phyloP scores from a whole-genome alignment of 176 grass and related monocot genomes.

The Oryza australiensis region DNA sequence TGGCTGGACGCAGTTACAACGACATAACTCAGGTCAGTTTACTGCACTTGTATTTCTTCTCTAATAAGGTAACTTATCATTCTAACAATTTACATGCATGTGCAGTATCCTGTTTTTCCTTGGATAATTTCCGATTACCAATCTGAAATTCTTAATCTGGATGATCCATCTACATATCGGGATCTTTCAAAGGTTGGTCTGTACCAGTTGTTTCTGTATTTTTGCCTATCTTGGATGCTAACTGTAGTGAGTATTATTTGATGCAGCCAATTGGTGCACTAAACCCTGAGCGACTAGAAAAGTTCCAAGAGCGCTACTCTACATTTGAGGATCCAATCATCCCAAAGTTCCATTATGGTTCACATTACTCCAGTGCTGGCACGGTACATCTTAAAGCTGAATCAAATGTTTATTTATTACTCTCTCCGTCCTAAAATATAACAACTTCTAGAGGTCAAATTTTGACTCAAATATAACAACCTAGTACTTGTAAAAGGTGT shows the following conservation, averaged over 20 bases:
- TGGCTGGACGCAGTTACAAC: constrained; percentile 97
- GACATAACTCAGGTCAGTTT: constrained; percentile 82
- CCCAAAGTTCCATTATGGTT: constrained; percentile 98
- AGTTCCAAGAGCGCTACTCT: constrained; percentile 97
- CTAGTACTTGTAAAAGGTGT: too few species aligned
- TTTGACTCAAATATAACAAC: too few species aligned
- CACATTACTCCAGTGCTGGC: constrained; percentile 99
- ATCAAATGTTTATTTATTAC: constrained; percentile 16
- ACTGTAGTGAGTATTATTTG: constrained; percentile 36
- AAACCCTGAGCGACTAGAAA: constrained; percentile 79
- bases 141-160: constrained; percentile 71
- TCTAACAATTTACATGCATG: constrained; percentile 27
- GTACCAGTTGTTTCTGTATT: constrained; percentile 29
- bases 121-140: constrained; percentile 94
- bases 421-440: too few species aligned
- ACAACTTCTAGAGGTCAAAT: too few species aligned
- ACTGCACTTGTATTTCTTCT: constrained; percentile 17
- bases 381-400: constrained; percentile 63
- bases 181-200: constrained; percentile 82
- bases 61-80: constrained; percentile 10
- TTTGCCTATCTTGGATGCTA: constrained; percentile 21
- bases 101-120: constrained; percentile 98
- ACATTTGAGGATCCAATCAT: constrained; percentile 97
- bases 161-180: constrained; percentile 74
- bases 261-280: constrained; percentile 94